Percentiles rank a stretch among this genome's conserved stretches.
Conservation (phyloP, 2,329 filamentous ascomycete species). For the Didymella exigua region DNA sequence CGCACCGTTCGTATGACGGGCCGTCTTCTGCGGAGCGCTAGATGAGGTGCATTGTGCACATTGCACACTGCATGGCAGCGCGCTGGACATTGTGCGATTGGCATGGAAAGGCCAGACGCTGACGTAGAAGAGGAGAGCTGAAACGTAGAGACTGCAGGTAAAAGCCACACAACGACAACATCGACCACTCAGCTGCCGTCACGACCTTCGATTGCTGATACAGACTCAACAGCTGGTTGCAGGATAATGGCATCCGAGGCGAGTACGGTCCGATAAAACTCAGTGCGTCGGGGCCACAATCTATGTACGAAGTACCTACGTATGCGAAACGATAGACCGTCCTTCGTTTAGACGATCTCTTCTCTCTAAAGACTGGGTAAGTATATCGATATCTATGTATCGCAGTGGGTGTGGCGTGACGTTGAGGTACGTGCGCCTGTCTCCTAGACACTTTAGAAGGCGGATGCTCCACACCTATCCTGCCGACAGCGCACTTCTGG, state of each 20-base stretch:
- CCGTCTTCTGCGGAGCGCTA: constrained; percentile 1
- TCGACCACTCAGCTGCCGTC: not conserved
- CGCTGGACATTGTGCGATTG: not conserved
- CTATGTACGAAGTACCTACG: not conserved
- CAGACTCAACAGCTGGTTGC: too few species aligned
- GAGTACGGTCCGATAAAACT: constrained; percentile 1
- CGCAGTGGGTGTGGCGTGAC: not conserved
- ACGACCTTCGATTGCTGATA: too few species aligned
- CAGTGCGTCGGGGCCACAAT: not conserved
- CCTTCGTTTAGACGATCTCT: not conserved
- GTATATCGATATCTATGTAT: too few species aligned
- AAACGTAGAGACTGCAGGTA: not conserved
- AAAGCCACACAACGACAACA: not conserved
- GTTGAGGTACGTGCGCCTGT: not conserved
- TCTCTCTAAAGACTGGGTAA: not conserved
- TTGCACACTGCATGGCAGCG: not conserved
- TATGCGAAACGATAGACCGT: not conserved
- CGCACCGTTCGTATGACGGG: not conserved
- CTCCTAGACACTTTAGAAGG: not conserved
- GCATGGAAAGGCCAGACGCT: not conserved
- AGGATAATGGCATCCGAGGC: not conserved
- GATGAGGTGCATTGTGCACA: not conserved
- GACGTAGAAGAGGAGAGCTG: not conserved
- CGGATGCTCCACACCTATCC: not conserved
- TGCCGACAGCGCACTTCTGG: not conserved